Evolutionary conservation across 345 rosid genomes (phyloP).

Genomic region (Populus euphratica): DNA sequence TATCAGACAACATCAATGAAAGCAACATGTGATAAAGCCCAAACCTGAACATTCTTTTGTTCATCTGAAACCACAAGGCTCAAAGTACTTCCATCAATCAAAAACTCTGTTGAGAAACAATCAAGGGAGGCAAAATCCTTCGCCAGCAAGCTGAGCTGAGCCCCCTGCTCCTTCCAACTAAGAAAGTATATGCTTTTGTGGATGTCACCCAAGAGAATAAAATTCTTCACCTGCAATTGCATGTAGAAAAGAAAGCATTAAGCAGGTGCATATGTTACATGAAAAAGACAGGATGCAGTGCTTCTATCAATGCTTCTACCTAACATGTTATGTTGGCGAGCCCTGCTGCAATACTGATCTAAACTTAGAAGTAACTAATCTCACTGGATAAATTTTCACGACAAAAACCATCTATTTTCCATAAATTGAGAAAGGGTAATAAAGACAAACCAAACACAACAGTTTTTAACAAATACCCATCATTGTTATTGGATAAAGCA

Average conservation of each 20-base stretch:
- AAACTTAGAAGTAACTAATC: too few species aligned
- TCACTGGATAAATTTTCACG: too few species aligned
- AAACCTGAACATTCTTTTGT: slow-evolving; percentile 92
- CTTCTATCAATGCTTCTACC: too few species aligned
- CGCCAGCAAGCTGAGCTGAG: slow-evolving; percentile 87
- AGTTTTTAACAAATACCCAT: too few species aligned
- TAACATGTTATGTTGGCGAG: too few species aligned
- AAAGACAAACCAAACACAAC: too few species aligned
- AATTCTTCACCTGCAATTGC: slow-evolving; percentile 77
- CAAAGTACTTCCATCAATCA: slow-evolving; percentile 93
- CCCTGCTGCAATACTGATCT: too few species aligned
- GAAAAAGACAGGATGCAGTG: too few species aligned
- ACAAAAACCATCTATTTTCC: too few species aligned
- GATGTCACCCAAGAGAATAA: slow-evolving; percentile 85
- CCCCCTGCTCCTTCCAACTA: slow-evolving; percentile 97
- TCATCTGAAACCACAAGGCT: slow-evolving; percentile 92
- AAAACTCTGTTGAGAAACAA: slow-evolving; percentile 90
- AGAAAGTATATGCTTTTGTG: slow-evolving; percentile 94
- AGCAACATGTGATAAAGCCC: slow-evolving; percentile 3
- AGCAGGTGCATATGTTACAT: not conserved
- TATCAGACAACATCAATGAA: not conserved
- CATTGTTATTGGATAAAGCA: too few species aligned
- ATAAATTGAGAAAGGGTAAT: too few species aligned
- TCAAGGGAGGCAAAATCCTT: slow-evolving; percentile 95
- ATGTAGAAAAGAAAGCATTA: slow-evolving; percentile 8